Evolutionary conservation across 495 filamentous ascomycete genomes (phyloP).

Genomic region (Penicillium atrosanguineum): DNA sequence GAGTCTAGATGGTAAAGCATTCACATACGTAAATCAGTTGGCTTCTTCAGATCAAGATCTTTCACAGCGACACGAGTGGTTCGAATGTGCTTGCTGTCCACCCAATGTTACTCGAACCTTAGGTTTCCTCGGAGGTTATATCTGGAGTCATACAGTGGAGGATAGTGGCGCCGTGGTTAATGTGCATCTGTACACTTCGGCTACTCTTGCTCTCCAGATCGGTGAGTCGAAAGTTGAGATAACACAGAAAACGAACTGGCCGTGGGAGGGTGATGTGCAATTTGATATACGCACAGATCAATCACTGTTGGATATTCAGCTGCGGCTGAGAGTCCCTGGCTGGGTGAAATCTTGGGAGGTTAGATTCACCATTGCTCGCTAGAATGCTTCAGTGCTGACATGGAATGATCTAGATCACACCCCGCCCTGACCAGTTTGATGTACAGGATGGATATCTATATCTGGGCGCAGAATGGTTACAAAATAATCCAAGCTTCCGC

Average conservation of each 20-base stretch:
- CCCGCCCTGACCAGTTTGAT: conserved; percentile 12
- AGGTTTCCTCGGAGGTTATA: conserved; percentile 52
- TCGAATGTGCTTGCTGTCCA: conserved; percentile 57
- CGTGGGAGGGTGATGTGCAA: conserved; percentile 50
- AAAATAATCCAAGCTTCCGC: conserved; percentile 27
- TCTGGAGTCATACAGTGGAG: conserved; percentile 41
- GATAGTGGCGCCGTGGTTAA: conserved; percentile 35
- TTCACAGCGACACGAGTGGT: conserved; percentile 49
- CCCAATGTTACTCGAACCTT: conserved; percentile 54
- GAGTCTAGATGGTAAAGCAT: conserved; percentile 36
- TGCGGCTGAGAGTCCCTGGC: conserved; percentile 48
- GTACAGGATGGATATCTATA: conserved; percentile 48
- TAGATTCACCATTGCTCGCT: background rate
- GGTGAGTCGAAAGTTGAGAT: conserved; percentile 35
- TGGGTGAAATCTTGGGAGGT: conserved; percentile 49
- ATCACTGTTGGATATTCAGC: conserved; percentile 21
- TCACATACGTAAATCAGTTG: conserved; percentile 58
- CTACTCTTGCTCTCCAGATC: conserved; percentile 39
- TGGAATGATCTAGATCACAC: conserved; percentile 23
- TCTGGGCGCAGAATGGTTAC: conserved; percentile 38
- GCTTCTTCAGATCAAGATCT: conserved; percentile 47
- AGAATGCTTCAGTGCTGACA: conserved; percentile 6
- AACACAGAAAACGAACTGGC: conserved; percentile 52
- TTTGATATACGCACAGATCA: conserved; percentile 34
- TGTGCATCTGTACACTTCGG: conserved; percentile 52